A percentile compares a stretch with the other conserved stretches of the same genome.
Evolutionary conservation across 148 eudicot genomes (phyloP).

Genomic region (Selenicereus undatus): DNA sequence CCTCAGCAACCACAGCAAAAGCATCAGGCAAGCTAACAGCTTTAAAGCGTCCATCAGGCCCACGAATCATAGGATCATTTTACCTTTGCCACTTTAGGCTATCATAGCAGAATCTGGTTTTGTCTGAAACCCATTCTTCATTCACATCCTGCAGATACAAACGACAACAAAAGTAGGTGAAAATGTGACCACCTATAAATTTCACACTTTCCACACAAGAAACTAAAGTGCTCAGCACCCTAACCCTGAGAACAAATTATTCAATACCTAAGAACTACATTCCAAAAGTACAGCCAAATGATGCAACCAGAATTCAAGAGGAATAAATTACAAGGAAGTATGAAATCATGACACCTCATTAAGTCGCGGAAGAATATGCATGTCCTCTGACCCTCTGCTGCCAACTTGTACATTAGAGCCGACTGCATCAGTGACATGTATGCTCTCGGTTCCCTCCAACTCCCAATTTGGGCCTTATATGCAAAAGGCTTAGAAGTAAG

Average conservation of each 20-base stretch:
- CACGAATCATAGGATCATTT: slow-evolving; percentile 96
- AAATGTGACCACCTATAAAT: background rate
- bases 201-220: background rate
- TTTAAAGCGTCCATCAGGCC: slow-evolving; percentile 89
- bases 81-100: slow-evolving; percentile 94
- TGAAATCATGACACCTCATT: slow-evolving; percentile 64
- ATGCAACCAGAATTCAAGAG: background rate
- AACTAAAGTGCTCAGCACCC: background rate
- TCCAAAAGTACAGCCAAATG: background rate
- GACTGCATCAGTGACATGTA: slow-evolving; percentile 94
- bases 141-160: slow-evolving; percentile 70
- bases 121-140: slow-evolving; percentile 99
- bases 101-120: slow-evolving; percentile 94
- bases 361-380: slow-evolving; percentile 87
- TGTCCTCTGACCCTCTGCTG: slow-evolving; percentile 98
- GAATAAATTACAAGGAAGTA: background rate
- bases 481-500: slow-evolving; percentile 97
- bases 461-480: slow-evolving; percentile 97
- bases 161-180: background rate
- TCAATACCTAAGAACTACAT: background rate
- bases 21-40: slow-evolving; percentile 96
- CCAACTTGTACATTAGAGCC: slow-evolving; percentile 92
- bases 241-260: background rate
- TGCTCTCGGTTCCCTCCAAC: slow-evolving; percentile 87
- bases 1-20: slow-evolving; percentile 86